These are phyloP conservation scores for Gilbertella persicaria DNA, from an alignment of 371 early-diverging fungal genomes.

Conservation along the genomic window DNA sequence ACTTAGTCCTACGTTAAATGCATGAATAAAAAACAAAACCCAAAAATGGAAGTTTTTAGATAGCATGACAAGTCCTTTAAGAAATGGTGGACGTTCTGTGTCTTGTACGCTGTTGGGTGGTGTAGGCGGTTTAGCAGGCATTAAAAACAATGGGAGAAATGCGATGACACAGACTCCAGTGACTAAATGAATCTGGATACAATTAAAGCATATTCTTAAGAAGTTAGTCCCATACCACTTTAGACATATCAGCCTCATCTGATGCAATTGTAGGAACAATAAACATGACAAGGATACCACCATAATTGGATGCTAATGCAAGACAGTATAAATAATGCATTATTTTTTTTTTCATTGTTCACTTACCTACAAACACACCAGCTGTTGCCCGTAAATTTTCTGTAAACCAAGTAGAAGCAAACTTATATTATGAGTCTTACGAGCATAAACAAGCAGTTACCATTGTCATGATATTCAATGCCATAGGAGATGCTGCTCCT, in stretches of 20 bases:
- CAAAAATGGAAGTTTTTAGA: constrained; percentile 41
- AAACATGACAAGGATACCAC: constrained; percentile 59
- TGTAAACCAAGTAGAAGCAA: constrained; percentile 68
- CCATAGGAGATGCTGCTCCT: constrained; percentile 60
- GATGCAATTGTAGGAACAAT: constrained; percentile 55
- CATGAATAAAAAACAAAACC: constrained; percentile 44
- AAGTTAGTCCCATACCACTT: constrained; percentile 20
- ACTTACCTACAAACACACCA: constrained; percentile 57
- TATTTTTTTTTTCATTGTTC: background rate
- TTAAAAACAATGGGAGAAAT: constrained; percentile 38
- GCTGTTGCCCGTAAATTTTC: constrained; percentile 64
- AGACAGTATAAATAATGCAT: background rate
- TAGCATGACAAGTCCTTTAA: constrained; percentile 36
- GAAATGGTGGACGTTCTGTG: constrained; percentile 30
- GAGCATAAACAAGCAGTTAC: constrained; percentile 10
- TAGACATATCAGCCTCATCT: constrained; percentile 32
- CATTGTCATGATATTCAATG: constrained; percentile 61
- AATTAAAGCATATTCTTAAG: background rate
- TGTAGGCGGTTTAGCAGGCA: constrained; percentile 47
- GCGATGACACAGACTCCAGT: constrained; percentile 32
- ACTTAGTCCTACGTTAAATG: constrained; percentile 50
- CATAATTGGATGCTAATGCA: constrained; percentile 43
- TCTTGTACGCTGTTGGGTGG: constrained; percentile 39
- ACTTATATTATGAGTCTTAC: constrained; percentile 22
- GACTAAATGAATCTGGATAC: constrained; percentile 37